Conservation (phyloP, 208 protist species). For the Zelonia costaricensis region DNA sequence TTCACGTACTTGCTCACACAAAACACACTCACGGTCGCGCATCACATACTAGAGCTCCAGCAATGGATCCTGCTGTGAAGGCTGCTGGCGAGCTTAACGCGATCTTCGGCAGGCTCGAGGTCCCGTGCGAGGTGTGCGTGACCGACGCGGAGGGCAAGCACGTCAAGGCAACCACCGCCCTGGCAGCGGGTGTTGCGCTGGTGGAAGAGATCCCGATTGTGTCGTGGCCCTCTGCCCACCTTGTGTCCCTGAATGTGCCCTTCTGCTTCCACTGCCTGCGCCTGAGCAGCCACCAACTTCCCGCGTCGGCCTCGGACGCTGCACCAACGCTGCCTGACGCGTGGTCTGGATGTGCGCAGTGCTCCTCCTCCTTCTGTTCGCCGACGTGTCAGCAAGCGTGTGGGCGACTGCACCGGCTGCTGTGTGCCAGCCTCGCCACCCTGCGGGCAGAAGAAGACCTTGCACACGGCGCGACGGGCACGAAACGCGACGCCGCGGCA, state of each 20-base stretch:
- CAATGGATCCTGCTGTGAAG: conserved; percentile 55
- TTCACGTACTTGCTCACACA: background rate
- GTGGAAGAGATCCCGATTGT: conserved; percentile 80
- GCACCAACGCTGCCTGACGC: conserved; percentile 1
- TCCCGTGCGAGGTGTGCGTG: conserved; percentile 53
- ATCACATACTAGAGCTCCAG: no score
- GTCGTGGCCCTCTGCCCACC: conserved; percentile 57
- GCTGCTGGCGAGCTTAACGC: conserved; percentile 54
- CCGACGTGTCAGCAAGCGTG: conserved; percentile 35
- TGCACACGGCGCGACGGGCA: background rate
- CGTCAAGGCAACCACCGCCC: conserved; percentile 44
- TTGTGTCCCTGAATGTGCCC: conserved; percentile 33
- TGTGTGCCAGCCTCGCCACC: conserved; percentile 42
- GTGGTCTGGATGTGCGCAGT: conserved; percentile 42
- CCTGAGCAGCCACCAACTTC: conserved; percentile 13
- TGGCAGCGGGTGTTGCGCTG: conserved; percentile 41
- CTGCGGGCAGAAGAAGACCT: no score
- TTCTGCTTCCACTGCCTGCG: conserved; percentile 82
- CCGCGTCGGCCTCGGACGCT: background rate
- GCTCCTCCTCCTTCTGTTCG: conserved; percentile 68
- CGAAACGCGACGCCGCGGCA: background rate
- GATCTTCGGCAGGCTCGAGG: conserved; percentile 55
- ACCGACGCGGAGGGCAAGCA: conserved; percentile 62
- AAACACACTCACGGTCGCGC: no score
- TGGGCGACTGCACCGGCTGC: conserved; percentile 42